Evolutionary conservation across 768 basidiomycete species (phyloP).

Genomic region (Russula sp.): DNA sequence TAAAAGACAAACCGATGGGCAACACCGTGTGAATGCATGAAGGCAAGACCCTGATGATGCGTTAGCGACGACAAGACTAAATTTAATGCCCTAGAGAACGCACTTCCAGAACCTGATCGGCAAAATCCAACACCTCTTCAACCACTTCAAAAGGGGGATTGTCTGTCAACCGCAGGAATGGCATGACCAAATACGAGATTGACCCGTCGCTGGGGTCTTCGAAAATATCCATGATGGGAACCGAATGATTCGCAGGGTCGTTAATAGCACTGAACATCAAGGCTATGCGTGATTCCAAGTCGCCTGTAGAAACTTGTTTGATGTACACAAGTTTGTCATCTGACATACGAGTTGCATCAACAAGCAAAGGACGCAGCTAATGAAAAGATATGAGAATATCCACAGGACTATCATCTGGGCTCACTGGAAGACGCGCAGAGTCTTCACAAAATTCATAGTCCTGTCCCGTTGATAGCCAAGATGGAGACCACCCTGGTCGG

Average conservation of each 20-base stretch:
- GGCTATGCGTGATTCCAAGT: constrained; percentile 20
- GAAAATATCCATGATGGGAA: constrained; percentile 16
- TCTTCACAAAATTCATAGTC: background rate
- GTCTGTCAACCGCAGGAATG: background rate
- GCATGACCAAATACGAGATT: constrained; percentile 19
- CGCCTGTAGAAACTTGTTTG: constrained; percentile 23
- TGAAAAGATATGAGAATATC: background rate
- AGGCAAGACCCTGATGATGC: constrained; percentile 10
- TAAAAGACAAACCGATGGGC: constrained; percentile 11
- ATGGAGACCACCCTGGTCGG: constrained; percentile 20
- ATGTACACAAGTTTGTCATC: constrained; percentile 28
- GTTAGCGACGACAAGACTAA: background rate
- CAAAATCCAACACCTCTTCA: constrained; percentile 15
- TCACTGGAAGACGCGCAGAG: background rate
- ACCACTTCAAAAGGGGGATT: background rate
- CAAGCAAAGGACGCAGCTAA: constrained; percentile 1
- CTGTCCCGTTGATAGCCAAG: constrained; percentile 12
- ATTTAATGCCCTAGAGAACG: background rate
- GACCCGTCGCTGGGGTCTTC: background rate
- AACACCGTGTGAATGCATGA: constrained; percentile 17
- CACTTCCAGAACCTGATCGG: constrained; percentile 15
- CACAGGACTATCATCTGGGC: background rate
- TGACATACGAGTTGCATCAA: constrained; percentile 29
- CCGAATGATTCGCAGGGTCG: constrained; percentile 13
- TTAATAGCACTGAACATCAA: background rate